These are phyloP conservation scores for Clonostachys rosea DNA, from an alignment of 2,329 filamentous ascomycete species.

Conservation along the genomic window DNA sequence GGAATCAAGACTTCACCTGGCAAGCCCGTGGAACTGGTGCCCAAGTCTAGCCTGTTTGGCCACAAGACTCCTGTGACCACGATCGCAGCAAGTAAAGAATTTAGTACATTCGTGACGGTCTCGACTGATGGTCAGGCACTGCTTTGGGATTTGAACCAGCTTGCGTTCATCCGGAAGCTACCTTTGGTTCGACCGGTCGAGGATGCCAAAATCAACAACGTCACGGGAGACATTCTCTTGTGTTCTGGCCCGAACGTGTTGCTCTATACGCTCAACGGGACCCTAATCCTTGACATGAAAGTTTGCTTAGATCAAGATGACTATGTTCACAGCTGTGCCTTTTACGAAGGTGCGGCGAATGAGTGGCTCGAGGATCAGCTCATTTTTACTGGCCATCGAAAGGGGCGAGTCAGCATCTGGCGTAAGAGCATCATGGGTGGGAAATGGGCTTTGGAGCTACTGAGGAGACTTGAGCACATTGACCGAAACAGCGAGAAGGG, in stretches of 20 bases:
- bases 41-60: slow-evolving; percentile 79
- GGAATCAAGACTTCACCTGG: slow-evolving; percentile 57
- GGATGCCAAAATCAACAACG: slow-evolving; percentile 83
- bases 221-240: slow-evolving; percentile 84
- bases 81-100: slow-evolving; percentile 81
- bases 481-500: slow-evolving; percentile 60
- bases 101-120: slow-evolving; percentile 82
- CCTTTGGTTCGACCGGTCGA: slow-evolving; percentile 55
- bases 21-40: slow-evolving; percentile 74
- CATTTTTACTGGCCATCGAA: slow-evolving; percentile 82
- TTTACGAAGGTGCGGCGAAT: slow-evolving; percentile 86
- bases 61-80: slow-evolving; percentile 80
- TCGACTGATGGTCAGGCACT: slow-evolving; percentile 79
- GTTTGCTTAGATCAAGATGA: slow-evolving; percentile 69
- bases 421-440: slow-evolving; percentile 50
- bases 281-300: slow-evolving; percentile 75
- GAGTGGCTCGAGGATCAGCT: slow-evolving; percentile 89
- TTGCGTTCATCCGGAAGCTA: slow-evolving; percentile 78
- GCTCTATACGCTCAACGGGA: slow-evolving; percentile 85
- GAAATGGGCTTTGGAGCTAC: slow-evolving; percentile 70
- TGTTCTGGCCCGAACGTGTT: slow-evolving; percentile 72
- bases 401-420: slow-evolving; percentile 81
- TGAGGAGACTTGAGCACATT: slow-evolving; percentile 77
- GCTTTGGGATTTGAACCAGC: slow-evolving; percentile 90
- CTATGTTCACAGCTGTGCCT: slow-evolving; percentile 75